phyloP scores from a whole-genome alignment of 2,329 filamentous ascomycete species.

The Penicillium sp. region DNA sequence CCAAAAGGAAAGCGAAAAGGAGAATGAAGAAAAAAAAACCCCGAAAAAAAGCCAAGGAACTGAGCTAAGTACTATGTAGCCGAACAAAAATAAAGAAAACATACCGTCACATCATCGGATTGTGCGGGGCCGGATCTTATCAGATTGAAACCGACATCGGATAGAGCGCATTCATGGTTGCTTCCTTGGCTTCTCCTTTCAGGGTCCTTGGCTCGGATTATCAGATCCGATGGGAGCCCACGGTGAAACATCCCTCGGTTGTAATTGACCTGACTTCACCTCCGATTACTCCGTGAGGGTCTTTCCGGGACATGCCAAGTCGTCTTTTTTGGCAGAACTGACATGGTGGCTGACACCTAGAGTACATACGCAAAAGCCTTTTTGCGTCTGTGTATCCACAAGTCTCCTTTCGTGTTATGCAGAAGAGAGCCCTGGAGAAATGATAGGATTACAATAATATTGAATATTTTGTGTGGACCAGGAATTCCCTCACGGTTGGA shows the following conservation, averaged over 20 bases:
- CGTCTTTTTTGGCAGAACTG: too few species aligned
- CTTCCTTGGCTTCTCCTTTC: background rate
- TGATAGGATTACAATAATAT: background rate
- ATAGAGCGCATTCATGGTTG: background rate
- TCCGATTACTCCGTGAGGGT: background rate
- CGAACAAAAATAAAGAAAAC: background rate
- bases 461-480: background rate
- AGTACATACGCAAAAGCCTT: background rate
- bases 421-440: background rate
- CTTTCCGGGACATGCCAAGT: background rate
- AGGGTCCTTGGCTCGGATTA: slow-evolving; percentile 1
- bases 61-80: background rate
- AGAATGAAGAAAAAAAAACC: background rate
- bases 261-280: background rate
- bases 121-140: slow-evolving; percentile 9
- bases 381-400: background rate
- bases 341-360: background rate
- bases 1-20: background rate
- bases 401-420: too few species aligned
- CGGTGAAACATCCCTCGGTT: background rate
- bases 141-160: slow-evolving; percentile 13
- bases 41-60: slow-evolving; percentile 1
- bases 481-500: background rate
- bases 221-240: background rate
- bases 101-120: background rate